phyloP scores from a whole-genome alignment of 2,329 filamentous ascomycete species.

The Grosmannia huntii region DNA sequence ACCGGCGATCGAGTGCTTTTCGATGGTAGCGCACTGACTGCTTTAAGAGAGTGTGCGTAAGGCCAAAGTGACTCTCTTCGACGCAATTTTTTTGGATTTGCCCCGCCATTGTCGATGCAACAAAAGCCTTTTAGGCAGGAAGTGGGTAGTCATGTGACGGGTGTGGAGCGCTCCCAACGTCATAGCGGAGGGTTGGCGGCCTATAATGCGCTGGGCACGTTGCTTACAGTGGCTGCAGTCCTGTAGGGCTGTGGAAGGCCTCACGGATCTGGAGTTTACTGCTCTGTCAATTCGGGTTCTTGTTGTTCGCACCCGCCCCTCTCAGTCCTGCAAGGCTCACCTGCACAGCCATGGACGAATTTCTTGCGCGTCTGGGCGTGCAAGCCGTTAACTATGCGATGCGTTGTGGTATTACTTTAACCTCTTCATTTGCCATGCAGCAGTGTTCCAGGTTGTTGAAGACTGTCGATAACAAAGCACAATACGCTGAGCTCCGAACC shows the following conservation, averaged over 20 bases:
- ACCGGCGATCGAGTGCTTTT: background rate
- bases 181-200: background rate
- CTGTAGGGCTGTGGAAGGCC: background rate
- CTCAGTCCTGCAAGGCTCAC: background rate
- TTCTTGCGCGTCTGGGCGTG: constrained; percentile 37
- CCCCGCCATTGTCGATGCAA: constrained; percentile 7
- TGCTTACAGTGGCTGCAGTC: background rate
- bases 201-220: background rate
- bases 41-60: background rate
- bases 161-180: background rate
- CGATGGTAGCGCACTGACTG: background rate
- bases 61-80: background rate
- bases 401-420: constrained; percentile 72
- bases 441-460: constrained; percentile 70
- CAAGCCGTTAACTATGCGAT: constrained; percentile 92
- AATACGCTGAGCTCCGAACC: constrained; percentile 53
- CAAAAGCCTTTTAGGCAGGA: background rate
- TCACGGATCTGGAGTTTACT: too few species aligned
- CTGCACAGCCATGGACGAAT: constrained; percentile 52
- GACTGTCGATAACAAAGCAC: constrained; percentile 58
- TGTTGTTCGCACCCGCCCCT: background rate
- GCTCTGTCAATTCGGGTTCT: too few species aligned
- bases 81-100: constrained; percentile 1
- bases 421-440: constrained; percentile 70
- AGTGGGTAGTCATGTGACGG: background rate